Evolutionary conservation across 139 green algal species (phyloP).

Genomic region (Auxenochlorella pyrenoidosa): DNA sequence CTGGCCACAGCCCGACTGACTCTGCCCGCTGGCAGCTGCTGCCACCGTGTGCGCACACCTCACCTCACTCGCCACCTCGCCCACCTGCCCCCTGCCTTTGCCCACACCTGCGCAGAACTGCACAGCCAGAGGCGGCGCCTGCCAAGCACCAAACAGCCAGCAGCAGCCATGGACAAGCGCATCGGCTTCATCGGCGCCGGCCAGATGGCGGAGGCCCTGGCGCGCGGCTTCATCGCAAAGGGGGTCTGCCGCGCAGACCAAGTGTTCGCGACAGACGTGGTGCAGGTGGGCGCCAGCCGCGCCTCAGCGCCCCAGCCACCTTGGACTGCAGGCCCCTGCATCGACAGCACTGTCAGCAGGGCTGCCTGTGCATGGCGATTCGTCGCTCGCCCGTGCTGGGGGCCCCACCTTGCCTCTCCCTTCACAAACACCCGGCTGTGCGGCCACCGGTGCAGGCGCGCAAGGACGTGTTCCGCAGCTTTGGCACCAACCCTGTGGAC

Average conservation of each 20-base stretch:
- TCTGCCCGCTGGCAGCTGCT: not conserved
- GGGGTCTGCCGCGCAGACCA: slow-evolving; percentile 59
- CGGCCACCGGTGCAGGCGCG: slow-evolving; percentile 36
- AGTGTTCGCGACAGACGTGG: slow-evolving; percentile 78
- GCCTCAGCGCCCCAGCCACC: not conserved
- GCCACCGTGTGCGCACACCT: too few species aligned
- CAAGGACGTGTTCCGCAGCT: slow-evolving; percentile 78
- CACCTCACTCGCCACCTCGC: not conserved
- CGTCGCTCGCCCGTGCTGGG: too few species aligned
- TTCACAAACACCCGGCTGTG: too few species aligned
- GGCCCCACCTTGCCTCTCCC: too few species aligned
- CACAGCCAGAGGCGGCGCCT: not conserved
- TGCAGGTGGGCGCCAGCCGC: not conserved
- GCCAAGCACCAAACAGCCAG: not conserved
- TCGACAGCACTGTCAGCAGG: too few species aligned
- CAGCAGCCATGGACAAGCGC: slow-evolving; percentile 55
- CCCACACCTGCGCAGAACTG: too few species aligned
- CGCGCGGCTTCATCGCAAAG: slow-evolving; percentile 81
- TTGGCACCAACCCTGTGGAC: slow-evolving; percentile 54
- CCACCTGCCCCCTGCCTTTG: not conserved
- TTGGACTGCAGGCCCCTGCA: too few species aligned
- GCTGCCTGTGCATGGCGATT: not conserved
- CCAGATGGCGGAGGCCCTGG: slow-evolving; percentile 94
- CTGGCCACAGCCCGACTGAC: not conserved
- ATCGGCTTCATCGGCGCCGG: slow-evolving; percentile 84